Evolutionary conservation across 1,139 yeast species (phyloP), one percentile per base, ranked within the genome.

Genomic region (Chernovozyma aurita): DNA sequence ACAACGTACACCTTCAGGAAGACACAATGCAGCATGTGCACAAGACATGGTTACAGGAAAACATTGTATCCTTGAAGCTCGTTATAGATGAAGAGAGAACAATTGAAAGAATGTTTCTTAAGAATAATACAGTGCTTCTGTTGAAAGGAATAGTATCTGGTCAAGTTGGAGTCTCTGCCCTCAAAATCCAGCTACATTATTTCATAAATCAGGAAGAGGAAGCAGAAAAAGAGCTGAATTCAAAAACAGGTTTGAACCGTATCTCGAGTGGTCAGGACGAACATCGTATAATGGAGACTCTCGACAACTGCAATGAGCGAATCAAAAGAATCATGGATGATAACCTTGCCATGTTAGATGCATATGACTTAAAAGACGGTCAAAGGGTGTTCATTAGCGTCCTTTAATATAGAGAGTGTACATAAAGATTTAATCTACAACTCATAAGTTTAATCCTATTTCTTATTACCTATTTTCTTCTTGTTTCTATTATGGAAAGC

Each of bases 311-410:
- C n/a, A n/a, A n/a, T n/a, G n/a, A n/a, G n/a, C n/a, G n/a, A n/a
- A n/a, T n/a, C n/a, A n/a, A n/a, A n/a, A n/a, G n/a, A n/a, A n/a
- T 38, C 5, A 42, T 43, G 16, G 57, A 53, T 11, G 72, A 72
- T 42, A 65, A 65, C 32, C 48, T 65, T 20, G 56, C 69, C 9
- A 44, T 57, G 11, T 41, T 74, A 4, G 67, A 63, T 31, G 59
- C 59, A 33, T 65, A 54, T 41, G 61, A 59, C 11, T 57, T 67
- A 9, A 39, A 40, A 15, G 42, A 52, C 21, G 52, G 53, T 34
- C 69, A 63, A 41, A 50, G 37, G 18, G 40, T 60, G 22, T 55
- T 49, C 38, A 41, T 52, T n/a, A 4, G 12, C 11, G 15, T 34
- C 29, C 12, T 11, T 11, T n/a, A 22, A n/a, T 22, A 11, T 22